Percentiles rank a stretch among this genome's conserved stretches.
phyloP scores from a whole-genome alignment of 2,329 filamentous ascomycete species.

The Ophiocordyceps unilateralis region DNA sequence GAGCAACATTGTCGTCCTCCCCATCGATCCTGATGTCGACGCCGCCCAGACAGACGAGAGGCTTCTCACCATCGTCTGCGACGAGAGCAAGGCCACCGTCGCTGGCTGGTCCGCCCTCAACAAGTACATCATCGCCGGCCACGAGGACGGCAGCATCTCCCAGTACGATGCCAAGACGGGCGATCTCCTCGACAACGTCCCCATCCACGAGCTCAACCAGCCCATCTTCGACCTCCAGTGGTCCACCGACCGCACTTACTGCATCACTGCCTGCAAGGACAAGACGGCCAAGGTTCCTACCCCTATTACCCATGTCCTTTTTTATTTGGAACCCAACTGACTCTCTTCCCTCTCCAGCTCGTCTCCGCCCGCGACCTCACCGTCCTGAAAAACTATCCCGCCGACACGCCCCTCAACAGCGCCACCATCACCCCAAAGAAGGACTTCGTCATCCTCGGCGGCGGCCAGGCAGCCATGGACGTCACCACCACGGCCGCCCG shows the following conservation, averaged over 20 bases:
- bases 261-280: slow-evolving; percentile 96
- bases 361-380: slow-evolving; percentile 73
- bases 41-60: slow-evolving; percentile 76
- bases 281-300: slow-evolving; percentile 70
- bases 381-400: slow-evolving; percentile 78
- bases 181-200: slow-evolving; percentile 63
- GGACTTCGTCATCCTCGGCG: slow-evolving; percentile 93
- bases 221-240: slow-evolving; percentile 90
- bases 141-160: slow-evolving; percentile 88
- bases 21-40: slow-evolving; percentile 69
- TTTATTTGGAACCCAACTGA: not conserved
- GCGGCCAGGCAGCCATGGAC: slow-evolving; percentile 97
- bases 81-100: slow-evolving; percentile 92
- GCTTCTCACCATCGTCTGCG: slow-evolving; percentile 73
- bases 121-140: slow-evolving; percentile 93
- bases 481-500: slow-evolving; percentile 86
- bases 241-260: slow-evolving; percentile 85
- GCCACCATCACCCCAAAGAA: slow-evolving; percentile 89
- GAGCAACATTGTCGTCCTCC: slow-evolving; percentile 82
- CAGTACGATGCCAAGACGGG: slow-evolving; percentile 86
- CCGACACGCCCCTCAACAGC: slow-evolving; percentile 93
- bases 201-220: slow-evolving; percentile 70
- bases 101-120: slow-evolving; percentile 89
- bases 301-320: too few relatives aligned
- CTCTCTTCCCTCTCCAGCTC: slow-evolving; percentile 31